Conservation (phyloP, 2,329 filamentous ascomycete genomes). For the Xylariaceae sp. region DNA sequence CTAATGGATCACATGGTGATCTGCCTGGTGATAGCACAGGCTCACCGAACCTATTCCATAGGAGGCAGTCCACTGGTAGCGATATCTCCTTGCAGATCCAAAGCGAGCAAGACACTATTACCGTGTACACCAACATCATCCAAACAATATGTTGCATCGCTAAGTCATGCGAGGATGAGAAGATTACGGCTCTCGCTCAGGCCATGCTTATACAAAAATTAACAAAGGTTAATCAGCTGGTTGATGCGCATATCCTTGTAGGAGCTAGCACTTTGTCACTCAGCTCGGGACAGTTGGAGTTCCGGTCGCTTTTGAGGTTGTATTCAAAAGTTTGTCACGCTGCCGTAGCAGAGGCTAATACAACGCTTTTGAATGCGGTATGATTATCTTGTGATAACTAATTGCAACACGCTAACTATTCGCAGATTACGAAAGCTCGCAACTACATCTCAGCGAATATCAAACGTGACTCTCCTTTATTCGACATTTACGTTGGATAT, state of each 20-base stretch:
- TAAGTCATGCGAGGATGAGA: slow-evolving; percentile 73
- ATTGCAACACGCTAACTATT: slow-evolving; percentile 14
- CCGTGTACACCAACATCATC: slow-evolving; percentile 84
- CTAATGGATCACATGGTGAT: slow-evolving; percentile 50
- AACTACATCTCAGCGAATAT: slow-evolving; percentile 70
- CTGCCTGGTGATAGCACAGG: slow-evolving; percentile 37
- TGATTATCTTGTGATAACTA: slow-evolving; percentile 32
- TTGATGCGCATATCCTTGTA: slow-evolving; percentile 81
- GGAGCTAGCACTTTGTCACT: slow-evolving; percentile 76
- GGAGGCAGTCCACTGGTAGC: slow-evolving; percentile 63
- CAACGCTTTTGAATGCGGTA: slow-evolving; percentile 66
- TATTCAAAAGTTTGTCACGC: slow-evolving; percentile 73
- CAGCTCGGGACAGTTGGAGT: slow-evolving; percentile 73
- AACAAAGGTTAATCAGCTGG: slow-evolving; percentile 71
- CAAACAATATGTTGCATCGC: slow-evolving; percentile 92
- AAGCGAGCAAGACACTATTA: slow-evolving; percentile 72
- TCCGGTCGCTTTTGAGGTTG: slow-evolving; percentile 79
- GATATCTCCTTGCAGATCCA: slow-evolving; percentile 72
- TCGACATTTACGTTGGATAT: slow-evolving; percentile 78
- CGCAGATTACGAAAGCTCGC: slow-evolving; percentile 68
- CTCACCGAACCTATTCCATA: slow-evolving; percentile 45
- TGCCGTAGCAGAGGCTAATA: slow-evolving; percentile 65
- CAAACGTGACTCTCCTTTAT: slow-evolving; percentile 66
- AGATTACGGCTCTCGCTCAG: slow-evolving; percentile 87
- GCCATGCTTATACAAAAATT: slow-evolving; percentile 97